These are phyloP conservation scores for Thelonectria olida DNA, from an alignment of 2,329 filamentous ascomycete species.

Conservation along the genomic window DNA sequence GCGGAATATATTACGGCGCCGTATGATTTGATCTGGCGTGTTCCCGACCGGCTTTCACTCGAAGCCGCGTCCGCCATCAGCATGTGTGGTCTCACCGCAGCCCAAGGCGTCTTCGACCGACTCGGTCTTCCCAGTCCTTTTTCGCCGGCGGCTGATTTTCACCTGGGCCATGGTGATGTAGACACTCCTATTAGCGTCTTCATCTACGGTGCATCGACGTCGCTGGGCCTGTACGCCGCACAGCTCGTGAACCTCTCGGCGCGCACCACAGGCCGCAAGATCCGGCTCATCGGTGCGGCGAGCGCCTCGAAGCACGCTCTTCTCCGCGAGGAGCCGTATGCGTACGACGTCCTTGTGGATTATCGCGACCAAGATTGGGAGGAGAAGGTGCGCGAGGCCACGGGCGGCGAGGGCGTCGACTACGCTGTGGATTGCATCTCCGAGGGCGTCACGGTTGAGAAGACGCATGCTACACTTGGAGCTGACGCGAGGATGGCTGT, in stretches of 20 bases:
- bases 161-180: fast-evolving
- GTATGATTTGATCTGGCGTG: conserved; percentile 49
- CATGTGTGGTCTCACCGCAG: conserved; percentile 54
- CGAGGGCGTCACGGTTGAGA: conserved; percentile 46
- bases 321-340: conserved; percentile 46
- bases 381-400: conserved; percentile 37
- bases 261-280: conserved; percentile 3
- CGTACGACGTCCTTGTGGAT: conserved; percentile 50
- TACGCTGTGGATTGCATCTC: conserved; percentile 52
- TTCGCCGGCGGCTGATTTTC: fast-evolving
- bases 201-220: conserved; percentile 47
- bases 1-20: conserved; percentile 50
- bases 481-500: conserved; percentile 37
- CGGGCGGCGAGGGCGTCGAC: conserved; percentile 42
- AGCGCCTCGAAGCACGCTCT: conserved; percentile 36
- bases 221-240: conserved; percentile 44
- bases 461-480: conserved; percentile 39
- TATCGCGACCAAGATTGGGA: conserved; percentile 48
- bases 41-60: conserved; percentile 43
- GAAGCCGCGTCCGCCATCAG: conserved; percentile 52
- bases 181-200: conserved; percentile 30
- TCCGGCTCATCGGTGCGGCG: conserved; percentile 43
- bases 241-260: conserved; percentile 38
- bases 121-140: conserved; percentile 49
- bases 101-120: conserved; percentile 51